Evolutionary conservation across 768 basidiomycete genomes (phyloP).

Genomic region (Lentinula lateritia): DNA sequence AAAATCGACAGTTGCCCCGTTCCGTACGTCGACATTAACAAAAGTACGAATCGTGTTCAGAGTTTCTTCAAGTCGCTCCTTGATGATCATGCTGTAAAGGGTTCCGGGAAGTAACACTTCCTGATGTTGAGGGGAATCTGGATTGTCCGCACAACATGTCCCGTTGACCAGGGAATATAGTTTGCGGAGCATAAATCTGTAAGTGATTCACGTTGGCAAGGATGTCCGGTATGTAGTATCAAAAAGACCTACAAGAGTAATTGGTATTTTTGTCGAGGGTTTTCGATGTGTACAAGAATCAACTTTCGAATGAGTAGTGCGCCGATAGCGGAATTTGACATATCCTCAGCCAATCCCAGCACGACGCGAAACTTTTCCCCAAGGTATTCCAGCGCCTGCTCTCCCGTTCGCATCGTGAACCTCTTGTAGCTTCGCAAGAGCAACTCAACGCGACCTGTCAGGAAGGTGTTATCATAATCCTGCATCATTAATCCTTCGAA

Average conservation of each 20-base stretch:
- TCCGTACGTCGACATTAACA: conserved; percentile 70
- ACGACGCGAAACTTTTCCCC: conserved; percentile 97
- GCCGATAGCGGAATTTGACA: conserved; percentile 79
- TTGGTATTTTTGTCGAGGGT: conserved; percentile 88
- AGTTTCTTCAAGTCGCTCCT: conserved; percentile 91
- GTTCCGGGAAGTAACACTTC: conserved; percentile 92
- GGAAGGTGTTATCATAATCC: conserved; percentile 94
- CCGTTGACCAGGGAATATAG: conserved; percentile 88
- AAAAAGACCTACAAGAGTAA: conserved; percentile 74
- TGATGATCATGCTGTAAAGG: conserved; percentile 96
- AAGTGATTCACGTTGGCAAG: neutral
- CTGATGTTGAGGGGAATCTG: conserved; percentile 98
- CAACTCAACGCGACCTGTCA: conserved; percentile 95
- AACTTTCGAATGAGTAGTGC: conserved; percentile 78
- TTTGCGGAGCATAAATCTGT: conserved; percentile 95
- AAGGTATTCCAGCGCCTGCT: conserved; percentile 90
- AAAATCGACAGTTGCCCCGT: conserved; percentile 81
- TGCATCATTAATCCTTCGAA: conserved; percentile 96
- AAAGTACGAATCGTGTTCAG: conserved; percentile 66
- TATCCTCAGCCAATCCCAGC: conserved; percentile 87
- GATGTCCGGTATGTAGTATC: too few relatives aligned
- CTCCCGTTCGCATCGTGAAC: conserved; percentile 81
- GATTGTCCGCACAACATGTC: conserved; percentile 89
- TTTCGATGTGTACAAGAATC: conserved; percentile 84
- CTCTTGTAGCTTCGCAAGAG: conserved; percentile 93